Base-by-base conservation (phyloP, 768 basidiomycete genomes). In the Phylloporus rhodoxanthus region DNA sequence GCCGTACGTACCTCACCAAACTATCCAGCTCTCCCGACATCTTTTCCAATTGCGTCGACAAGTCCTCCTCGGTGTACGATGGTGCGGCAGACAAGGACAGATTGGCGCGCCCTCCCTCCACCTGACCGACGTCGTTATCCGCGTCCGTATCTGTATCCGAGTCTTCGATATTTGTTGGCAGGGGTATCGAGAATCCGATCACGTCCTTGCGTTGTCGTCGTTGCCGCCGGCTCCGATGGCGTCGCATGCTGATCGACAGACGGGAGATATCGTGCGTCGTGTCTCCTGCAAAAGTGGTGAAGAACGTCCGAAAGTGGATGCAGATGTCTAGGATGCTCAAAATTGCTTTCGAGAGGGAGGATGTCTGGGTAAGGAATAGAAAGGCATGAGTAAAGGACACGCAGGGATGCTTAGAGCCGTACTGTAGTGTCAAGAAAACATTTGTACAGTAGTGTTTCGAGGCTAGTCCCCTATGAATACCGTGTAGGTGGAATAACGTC, bases 271-370 rank as follows among this genome's bases (percentile, higher is more conserved):
- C 85, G 46, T 78, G 80, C 1, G 80, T 83, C 2, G 75, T 76
- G 53, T 84, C 77, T 2, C 82, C 82, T 13, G 77, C 75, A 57
- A 81, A 80, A 0, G 80, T 67, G 19, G 76, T 67, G 57, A 88
- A 86, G 45, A 77, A 70, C 40, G 80, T 76, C 51, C 76, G 78
- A 64, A 91, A 91, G 57, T 81, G 78, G 4, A 91, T 68, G 32
- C 79, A 75, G 72, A 89, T 81, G 64, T 91, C 87, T 23, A 91
- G 71, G 51, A 89, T 76, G 8, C 81, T 80, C 19, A 85, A 53
- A 41, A 91, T 77, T 20, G 82, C 78, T 53, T 78, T 78, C 58
- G 82, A 80, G 8, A 89, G 69, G 15, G 83, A 73, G 0, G 76
- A 72, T 17, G 83, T 82, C 87, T 90, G 9, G 39, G 28, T n/a